Evolutionary conservation across 179 eudicot genomes (phyloP), one percentile per base, ranked within the genome.

Genomic region (Sideroxylon spinosum): DNA sequence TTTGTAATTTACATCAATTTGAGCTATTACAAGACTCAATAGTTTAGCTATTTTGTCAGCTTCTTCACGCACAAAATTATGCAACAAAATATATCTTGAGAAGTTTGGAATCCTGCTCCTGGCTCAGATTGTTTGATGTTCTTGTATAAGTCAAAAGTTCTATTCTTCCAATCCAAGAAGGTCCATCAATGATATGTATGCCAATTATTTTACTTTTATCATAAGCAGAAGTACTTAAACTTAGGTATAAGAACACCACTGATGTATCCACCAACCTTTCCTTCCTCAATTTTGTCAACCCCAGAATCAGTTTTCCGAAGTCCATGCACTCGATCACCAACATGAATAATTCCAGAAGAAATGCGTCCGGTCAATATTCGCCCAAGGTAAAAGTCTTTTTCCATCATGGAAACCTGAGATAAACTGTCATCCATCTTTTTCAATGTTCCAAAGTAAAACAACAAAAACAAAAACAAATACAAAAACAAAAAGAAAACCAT

Each of bases 361-460:
- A 95, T 85, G 55, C 98, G 98, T 22, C 99, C 98, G 22, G 99
- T 91, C 83, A 95, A 87, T 76, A 95, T 92, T 74, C 99, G 86
- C 68, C 99, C 99, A 80, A 95, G 88, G 80, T 91, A 95, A 76
- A 81, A 87, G 84, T 95, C 99, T 71, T 84, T 86, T 82, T 91
- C 99, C 99, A 95, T 95, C 99, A 95, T 93, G 16, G 99, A 95
- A 77, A 95, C 99, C 99, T 95, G 86, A 86, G 87, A 88, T 79
- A 78, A 80, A 82, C 89, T 85, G 86, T 88, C 86, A 84, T 84
- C 80, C 82, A 82, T 85, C 88, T 83, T 86, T 83, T 85, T 88
- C 87, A 89, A 87, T 76, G 83, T 76, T 79, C 70, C 82, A 60
- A 80, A 65, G 67, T n/a, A 71, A 74, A 68, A 46, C 66, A 66